A percentile compares a stretch with the other conserved stretches of the same genome.
phyloP scores from a whole-genome alignment of 2,329 filamentous ascomycete genomes.

The Sporothrix pallida region DNA sequence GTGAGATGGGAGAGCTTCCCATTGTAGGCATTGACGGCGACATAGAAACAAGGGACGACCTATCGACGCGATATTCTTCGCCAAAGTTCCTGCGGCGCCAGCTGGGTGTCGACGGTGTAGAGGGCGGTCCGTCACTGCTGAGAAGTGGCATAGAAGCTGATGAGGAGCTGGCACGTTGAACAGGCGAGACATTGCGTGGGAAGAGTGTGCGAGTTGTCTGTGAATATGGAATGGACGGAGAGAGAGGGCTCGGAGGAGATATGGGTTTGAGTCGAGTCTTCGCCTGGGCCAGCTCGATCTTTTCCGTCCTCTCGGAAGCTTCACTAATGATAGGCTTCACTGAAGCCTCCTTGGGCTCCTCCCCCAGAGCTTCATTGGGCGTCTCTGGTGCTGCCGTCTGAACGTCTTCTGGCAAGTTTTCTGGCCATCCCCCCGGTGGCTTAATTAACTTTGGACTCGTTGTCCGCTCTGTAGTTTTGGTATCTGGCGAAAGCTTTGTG shows the following conservation, averaged over 20 bases:
- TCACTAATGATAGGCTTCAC: not conserved
- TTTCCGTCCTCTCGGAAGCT: not conserved
- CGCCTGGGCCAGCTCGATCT: too few species aligned
- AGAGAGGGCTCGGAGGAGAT: not conserved
- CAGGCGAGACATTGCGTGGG: not conserved
- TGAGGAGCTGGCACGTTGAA: too few species aligned
- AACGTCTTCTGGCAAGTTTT: too few species aligned
- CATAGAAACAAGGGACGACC: not conserved
- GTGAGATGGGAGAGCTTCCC: not conserved
- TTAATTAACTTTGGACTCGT: too few species aligned
- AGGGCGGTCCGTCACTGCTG: not conserved
- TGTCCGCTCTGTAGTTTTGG: not conserved
- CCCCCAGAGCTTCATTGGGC: too few species aligned
- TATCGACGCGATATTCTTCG: not conserved
- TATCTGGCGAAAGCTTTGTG: not conserved
- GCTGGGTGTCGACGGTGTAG: not conserved
- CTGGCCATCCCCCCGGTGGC: too few species aligned
- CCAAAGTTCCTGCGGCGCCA: not conserved
- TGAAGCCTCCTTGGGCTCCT: not conserved
- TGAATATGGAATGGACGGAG: not conserved
- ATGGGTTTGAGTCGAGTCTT: not conserved
- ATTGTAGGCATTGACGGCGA: not conserved
- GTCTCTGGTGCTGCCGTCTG: too few species aligned
- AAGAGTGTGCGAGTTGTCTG: constrained; percentile 1
- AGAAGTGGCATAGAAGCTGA: not conserved